A percentile compares a stretch with the other conserved stretches of the same genome.
These are phyloP conservation scores for Ogataea nakhonphanomensis DNA, from an alignment of 805 yeast species.

Conservation along the genomic window DNA sequence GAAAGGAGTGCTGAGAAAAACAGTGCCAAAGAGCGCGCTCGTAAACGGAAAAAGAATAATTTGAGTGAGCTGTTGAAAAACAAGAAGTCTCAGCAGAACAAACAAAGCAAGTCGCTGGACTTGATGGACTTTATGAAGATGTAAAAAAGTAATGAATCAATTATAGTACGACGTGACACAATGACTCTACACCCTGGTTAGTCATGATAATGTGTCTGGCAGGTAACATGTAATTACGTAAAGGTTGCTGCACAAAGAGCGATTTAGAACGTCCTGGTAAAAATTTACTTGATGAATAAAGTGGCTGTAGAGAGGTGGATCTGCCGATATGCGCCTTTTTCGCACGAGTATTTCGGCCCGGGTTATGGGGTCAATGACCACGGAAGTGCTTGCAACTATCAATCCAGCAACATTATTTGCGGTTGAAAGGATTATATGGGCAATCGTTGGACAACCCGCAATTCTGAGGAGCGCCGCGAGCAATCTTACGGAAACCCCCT, in stretches of 20 bases:
- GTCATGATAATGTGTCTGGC: background rate
- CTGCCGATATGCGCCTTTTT: constrained; percentile 12
- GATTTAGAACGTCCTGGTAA: constrained; percentile 2
- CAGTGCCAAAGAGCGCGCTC: constrained; percentile 17
- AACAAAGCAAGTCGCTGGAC: constrained; percentile 15
- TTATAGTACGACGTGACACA: no score
- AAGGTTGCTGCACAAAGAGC: background rate
- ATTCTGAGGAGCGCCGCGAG: no score
- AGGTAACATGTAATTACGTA: background rate
- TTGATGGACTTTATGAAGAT: constrained; percentile 29
- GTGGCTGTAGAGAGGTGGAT: constrained; percentile 2
- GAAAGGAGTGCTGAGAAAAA: constrained; percentile 1
- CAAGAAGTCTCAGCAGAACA: constrained; percentile 10
- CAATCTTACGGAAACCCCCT: no score
- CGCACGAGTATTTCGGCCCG: constrained; percentile 3
- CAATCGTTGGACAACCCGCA: no score
- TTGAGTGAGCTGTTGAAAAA: constrained; percentile 23
- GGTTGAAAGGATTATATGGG: background rate
- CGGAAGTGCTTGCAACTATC: no score
- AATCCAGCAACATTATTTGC: no score
- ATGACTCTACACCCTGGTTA: no score
- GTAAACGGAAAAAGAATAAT: constrained; percentile 28
- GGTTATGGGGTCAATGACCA: background rate
- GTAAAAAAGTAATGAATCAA: constrained; percentile 1
- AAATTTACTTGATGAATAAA: constrained; percentile 2